Conservation (phyloP, 202 grass and related monocot species). For the Cymbopogon flexuosus region DNA sequence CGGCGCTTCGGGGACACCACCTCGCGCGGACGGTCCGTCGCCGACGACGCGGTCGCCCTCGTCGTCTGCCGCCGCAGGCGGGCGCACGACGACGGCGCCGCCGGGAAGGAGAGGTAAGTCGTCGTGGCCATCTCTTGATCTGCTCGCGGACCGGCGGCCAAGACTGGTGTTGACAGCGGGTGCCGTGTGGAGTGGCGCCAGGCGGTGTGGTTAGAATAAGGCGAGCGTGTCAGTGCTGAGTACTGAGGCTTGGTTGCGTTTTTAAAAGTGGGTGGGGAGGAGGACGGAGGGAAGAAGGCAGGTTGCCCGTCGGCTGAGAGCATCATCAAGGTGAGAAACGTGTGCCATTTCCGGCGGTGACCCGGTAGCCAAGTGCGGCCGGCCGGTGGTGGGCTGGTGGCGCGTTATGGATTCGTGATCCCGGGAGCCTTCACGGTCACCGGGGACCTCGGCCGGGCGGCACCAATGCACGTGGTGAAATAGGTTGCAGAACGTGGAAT, state of each 20-base stretch:
- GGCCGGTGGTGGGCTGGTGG: background rate
- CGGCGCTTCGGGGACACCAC: constrained; percentile 39
- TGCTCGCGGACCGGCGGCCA: background rate
- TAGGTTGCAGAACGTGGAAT: no score
- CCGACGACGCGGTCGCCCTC: constrained; percentile 22
- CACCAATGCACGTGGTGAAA: background rate
- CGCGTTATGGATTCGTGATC: background rate
- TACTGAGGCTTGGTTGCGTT: background rate
- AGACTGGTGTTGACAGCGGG: background rate
- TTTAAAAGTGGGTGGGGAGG: background rate
- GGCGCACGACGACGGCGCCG: background rate
- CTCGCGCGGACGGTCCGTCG: constrained; percentile 34
- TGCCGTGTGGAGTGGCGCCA: background rate
- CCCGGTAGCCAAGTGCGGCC: background rate
- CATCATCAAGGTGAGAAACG: background rate
- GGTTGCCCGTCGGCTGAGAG: background rate
- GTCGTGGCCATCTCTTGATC: constrained; percentile 31
- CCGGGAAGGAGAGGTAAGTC: constrained; percentile 9
- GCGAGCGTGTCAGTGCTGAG: background rate
- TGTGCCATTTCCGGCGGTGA: background rate
- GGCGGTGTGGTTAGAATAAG: background rate
- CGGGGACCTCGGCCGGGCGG: background rate
- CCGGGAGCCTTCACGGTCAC: background rate
- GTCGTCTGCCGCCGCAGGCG: background rate
- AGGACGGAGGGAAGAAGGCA: background rate